phyloP scores from a whole-genome alignment of 2,329 filamentous ascomycete genomes.

The Laburnicola sp. region DNA sequence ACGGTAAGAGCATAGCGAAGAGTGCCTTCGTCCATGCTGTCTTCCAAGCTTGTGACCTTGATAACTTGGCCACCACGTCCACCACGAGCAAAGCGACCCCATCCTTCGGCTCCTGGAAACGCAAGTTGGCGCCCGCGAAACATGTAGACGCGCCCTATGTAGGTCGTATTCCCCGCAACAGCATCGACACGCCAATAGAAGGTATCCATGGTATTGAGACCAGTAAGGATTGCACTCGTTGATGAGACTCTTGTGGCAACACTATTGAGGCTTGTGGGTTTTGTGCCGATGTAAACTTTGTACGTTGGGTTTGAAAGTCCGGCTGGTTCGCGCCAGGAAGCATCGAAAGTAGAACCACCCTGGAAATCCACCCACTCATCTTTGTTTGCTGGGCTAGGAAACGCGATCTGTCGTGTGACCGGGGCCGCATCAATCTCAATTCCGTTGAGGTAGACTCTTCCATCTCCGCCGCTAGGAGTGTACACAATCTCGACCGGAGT shows the following conservation, averaged over 20 bases:
- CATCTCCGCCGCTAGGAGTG: slow-evolving; percentile 15
- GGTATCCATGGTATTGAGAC: slow-evolving; percentile 20
- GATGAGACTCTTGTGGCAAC: slow-evolving; percentile 9
- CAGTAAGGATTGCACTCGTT: slow-evolving; percentile 10
- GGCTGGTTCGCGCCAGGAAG: slow-evolving; percentile 29
- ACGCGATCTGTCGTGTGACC: slow-evolving; percentile 27
- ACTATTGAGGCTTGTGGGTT: slow-evolving; percentile 10
- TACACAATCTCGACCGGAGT: slow-evolving; percentile 28
- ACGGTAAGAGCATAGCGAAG: slow-evolving; percentile 42
- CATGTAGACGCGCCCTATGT: slow-evolving; percentile 33
- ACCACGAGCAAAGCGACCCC: slow-evolving; percentile 40
- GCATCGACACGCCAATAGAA: slow-evolving; percentile 42
- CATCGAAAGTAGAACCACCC: slow-evolving; percentile 11
- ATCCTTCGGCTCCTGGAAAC: slow-evolving; percentile 47
- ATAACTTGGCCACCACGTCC: slow-evolving; percentile 44
- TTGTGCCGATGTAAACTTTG: slow-evolving; percentile 32
- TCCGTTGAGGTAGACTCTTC: slow-evolving; percentile 35
- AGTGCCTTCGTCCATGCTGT: slow-evolving; percentile 36
- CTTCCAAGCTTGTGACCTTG: slow-evolving; percentile 45
- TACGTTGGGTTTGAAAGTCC: slow-evolving; percentile 17
- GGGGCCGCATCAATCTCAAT: slow-evolving; percentile 36
- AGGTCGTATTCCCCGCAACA: slow-evolving; percentile 16
- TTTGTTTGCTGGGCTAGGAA: slow-evolving; percentile 32
- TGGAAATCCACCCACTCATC: slow-evolving; percentile 31
- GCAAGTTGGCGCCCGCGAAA: slow-evolving; percentile 42